Base-by-base conservation (phyloP, 2,329 filamentous ascomycete species). In the Ceratocystis eucalypticola region DNA sequence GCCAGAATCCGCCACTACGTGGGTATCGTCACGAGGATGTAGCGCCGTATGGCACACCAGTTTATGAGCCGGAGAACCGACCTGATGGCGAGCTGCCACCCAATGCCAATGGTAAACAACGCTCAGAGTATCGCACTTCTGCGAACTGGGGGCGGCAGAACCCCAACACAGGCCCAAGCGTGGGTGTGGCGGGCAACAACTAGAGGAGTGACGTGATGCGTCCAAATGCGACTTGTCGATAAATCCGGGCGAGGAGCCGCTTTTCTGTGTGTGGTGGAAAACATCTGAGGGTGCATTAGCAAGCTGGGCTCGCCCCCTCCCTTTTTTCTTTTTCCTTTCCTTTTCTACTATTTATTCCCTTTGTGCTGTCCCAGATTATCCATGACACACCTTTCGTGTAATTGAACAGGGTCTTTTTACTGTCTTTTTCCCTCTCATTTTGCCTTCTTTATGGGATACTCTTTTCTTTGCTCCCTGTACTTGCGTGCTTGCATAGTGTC, bases 101-200 rank as follows among this genome's bases (percentile, higher is more conserved):
- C 46, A 71, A 75, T 44, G 77, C 79, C 61, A 75, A 76, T 61
- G 75, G 72, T 61, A 79, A 79, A 68, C 28, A 48, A 45, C 48
- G 48, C 25, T 44, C 48, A 22, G 53, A 63, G 22, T 84, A 82
- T 81, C 79, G 82, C 44, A 83, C 83, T 71, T 84, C 82, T 20
- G 80, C 76, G 22, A 67, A 64, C 46, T 83, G 78, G 78, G 77
- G 76, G 33, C 79, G 79, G 61, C 59, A 66, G 28, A 66, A 68
- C 68, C 80, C 62, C 2, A 65, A 65, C 45, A 22, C 66, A 3
- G 46, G 77, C 69, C 77, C 79, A 25, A 78, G 78, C 30, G 74
- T 80, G 59, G 80, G 82, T 68, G 76, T 82, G 10, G 80, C 81
- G 10, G 75, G 76, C 55, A 77, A 77, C 66, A 75, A 73, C 70